Conservation (phyloP, 2,329 filamentous ascomycete genomes). For the Boeremia exigua region DNA sequence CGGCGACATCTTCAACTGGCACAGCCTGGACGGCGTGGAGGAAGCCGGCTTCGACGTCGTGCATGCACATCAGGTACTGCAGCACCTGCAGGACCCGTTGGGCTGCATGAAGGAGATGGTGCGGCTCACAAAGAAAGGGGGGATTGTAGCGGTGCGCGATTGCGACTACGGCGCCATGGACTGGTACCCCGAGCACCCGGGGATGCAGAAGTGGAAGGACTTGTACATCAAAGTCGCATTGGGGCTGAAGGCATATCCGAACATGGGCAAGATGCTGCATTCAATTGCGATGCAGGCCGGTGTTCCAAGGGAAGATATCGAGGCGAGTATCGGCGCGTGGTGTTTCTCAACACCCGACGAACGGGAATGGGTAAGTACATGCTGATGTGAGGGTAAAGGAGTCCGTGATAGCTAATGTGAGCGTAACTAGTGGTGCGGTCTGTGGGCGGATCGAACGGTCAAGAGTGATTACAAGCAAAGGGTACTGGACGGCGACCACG, state of each 20-base stretch:
- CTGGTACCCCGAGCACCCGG: constrained; percentile 48
- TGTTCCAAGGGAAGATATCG: constrained; percentile 46
- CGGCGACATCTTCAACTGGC: constrained; percentile 52
- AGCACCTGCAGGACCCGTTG: constrained; percentile 61
- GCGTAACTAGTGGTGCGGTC: constrained; percentile 46
- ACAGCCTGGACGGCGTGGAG: constrained; percentile 50
- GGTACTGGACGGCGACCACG: constrained; percentile 46
- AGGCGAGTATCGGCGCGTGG: constrained; percentile 51
- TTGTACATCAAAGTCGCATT: constrained; percentile 43
- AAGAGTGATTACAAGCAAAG: constrained; percentile 46
- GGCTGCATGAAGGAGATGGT: constrained; percentile 61
- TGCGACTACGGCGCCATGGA: constrained; percentile 44
- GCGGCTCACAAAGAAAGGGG: constrained; percentile 59
- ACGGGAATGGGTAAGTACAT: constrained; percentile 31
- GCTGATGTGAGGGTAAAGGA: neutral
- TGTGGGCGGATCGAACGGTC: constrained; percentile 48
- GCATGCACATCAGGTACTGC: constrained; percentile 64
- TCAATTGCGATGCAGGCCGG: constrained; percentile 50
- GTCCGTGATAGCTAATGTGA: neutral
- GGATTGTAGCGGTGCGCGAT: constrained; percentile 58
- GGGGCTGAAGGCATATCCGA: constrained; percentile 41
- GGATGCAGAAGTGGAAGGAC: constrained; percentile 45
- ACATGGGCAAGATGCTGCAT: constrained; percentile 45
- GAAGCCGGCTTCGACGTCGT: constrained; percentile 63
- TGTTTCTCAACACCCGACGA: constrained; percentile 50